A percentile compares a stretch with the other conserved stretches of the same genome.
These are phyloP conservation scores for Clitopilus passeckerianus DNA, from an alignment of 768 basidiomycete species.

Conservation along the genomic window DNA sequence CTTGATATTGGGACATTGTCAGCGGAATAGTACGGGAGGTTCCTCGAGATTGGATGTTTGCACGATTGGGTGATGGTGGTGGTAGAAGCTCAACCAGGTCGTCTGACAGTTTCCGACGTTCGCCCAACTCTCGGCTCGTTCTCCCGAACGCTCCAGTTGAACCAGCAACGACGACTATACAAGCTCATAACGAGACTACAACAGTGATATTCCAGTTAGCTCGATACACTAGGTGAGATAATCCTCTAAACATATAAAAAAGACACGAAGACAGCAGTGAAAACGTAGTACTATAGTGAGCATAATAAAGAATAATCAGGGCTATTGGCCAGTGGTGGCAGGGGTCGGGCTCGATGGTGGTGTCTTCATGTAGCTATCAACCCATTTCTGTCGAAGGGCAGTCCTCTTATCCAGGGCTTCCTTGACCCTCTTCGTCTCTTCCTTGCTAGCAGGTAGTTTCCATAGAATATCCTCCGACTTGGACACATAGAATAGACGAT, in stretches of 20 bases:
- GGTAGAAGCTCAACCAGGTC: background rate
- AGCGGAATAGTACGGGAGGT: no score
- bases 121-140: no score
- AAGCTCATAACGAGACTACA: no score
- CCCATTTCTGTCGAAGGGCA: conserved; percentile 30
- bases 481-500: conserved; percentile 76
- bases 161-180: no score
- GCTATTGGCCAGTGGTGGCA: no score
- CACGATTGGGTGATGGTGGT: background rate
- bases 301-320: background rate
- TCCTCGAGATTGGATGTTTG: no score
- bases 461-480: conserved; percentile 56
- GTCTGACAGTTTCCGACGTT: no score
- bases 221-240: background rate
- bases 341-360: background rate
- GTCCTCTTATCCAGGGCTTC: conserved; percentile 25
- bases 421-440: conserved; percentile 31
- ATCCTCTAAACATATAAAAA: background rate
- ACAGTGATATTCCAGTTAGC: background rate
- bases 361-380: conserved; percentile 16
- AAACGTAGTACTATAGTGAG: background rate
- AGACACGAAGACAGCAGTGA: conserved; percentile 3
- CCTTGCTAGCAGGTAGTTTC: conserved; percentile 37
- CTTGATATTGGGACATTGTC: no score
- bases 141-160: no score